A percentile compares a stretch with the other conserved stretches of the same genome.
Evolutionary conservation across 2,329 filamentous ascomycete species (phyloP).

Genomic region (Colletotrichum zoysiae): DNA sequence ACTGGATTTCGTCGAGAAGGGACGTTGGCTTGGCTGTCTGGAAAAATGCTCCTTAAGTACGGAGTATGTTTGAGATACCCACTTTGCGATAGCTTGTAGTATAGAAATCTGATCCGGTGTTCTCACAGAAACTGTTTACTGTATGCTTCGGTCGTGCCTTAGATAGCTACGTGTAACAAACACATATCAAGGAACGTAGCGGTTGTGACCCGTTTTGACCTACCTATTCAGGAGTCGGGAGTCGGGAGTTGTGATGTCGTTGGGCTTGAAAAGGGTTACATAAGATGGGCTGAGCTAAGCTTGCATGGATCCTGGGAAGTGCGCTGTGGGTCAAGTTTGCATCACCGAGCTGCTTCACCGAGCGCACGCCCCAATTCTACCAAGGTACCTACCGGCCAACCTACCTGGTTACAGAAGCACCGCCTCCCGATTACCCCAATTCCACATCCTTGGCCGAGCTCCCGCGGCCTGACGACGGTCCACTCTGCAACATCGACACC

Average conservation of each 20-base stretch:
- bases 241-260: slow-evolving; percentile 14
- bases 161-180: no score
- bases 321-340: slow-evolving; percentile 21
- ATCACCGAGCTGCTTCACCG: slow-evolving; percentile 35
- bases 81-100: slow-evolving; percentile 8
- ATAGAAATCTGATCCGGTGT: background rate
- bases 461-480: slow-evolving; percentile 33
- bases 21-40: background rate
- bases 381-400: background rate
- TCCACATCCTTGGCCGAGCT: slow-evolving; percentile 35
- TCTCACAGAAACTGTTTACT: background rate
- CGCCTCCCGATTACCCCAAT: slow-evolving; percentile 38
- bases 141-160: background rate
- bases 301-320: slow-evolving; percentile 9
- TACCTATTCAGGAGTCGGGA: background rate
- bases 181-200: no score
- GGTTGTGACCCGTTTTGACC: background rate
- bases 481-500: slow-evolving; percentile 30
- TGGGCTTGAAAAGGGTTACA: slow-evolving; percentile 14
- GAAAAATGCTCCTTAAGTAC: slow-evolving; percentile 3
- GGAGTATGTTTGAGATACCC: slow-evolving; percentile 17
- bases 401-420: slow-evolving; percentile 34
- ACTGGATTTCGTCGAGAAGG: slow-evolving; percentile 7
- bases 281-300: slow-evolving; percentile 34
- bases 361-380: slow-evolving; percentile 35